phyloP scores from a whole-genome alignment of 1,139 yeast genomes.

The Protomyces inundatus region DNA sequence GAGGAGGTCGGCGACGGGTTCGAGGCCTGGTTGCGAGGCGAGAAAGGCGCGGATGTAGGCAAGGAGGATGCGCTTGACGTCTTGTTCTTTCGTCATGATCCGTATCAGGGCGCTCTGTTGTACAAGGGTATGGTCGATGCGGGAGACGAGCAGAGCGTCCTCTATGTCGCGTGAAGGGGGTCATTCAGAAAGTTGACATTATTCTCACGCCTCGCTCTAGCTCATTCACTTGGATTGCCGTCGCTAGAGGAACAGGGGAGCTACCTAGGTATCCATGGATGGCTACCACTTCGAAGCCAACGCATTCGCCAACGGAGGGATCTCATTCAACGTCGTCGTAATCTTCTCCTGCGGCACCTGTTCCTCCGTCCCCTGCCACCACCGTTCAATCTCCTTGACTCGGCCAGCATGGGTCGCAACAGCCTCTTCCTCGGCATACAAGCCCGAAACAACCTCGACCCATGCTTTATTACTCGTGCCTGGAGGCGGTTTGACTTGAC shows the following conservation, averaged over 20 bases:
- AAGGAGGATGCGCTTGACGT: conserved; percentile 9
- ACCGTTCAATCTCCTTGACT: conserved; percentile 5
- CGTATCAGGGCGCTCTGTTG: not conserved
- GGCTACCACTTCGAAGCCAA: conserved; percentile 18
- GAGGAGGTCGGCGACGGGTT: not conserved
- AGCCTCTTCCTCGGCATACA: conserved; percentile 6
- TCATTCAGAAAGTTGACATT: not conserved
- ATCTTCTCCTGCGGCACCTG: conserved; percentile 1
- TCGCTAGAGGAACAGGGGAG: not conserved
- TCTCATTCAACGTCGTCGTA: conserved; percentile 13
- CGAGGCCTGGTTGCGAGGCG: not conserved
- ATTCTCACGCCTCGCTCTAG: not conserved
- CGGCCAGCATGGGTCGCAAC: not conserved
- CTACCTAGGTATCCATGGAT: no score
- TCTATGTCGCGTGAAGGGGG: not conserved
- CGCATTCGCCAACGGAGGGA: conserved; percentile 19
- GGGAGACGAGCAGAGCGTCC: no score
- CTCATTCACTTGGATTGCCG: not conserved
- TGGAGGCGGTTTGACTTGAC: conserved; percentile 50
- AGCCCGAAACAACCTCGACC: conserved; percentile 24
- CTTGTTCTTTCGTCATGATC: conserved; percentile 11
- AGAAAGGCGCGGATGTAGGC: conserved; percentile 8
- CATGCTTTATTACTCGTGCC: conserved; percentile 18
- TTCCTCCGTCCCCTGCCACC: conserved; percentile 10
- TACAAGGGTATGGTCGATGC: not conserved